Percentiles rank a stretch among this genome's conserved stretches.
Conservation (phyloP, 2,329 filamentous ascomycete genomes). For the Mariannaea sp. region DNA sequence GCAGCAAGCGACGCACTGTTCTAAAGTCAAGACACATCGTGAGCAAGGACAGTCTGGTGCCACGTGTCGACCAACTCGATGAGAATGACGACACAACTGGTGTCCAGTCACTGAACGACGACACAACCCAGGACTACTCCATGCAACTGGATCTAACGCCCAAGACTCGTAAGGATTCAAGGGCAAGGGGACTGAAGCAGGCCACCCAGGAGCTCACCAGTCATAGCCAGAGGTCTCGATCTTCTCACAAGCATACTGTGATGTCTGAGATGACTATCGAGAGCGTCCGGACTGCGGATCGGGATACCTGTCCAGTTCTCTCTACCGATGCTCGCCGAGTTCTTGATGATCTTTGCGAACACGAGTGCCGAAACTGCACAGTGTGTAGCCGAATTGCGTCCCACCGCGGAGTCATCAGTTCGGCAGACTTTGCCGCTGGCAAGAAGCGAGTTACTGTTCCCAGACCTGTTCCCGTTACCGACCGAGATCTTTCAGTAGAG, state of each 20-base stretch:
- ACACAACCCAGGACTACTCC: constrained; percentile 41
- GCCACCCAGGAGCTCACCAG: constrained; percentile 28
- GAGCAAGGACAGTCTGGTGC: constrained; percentile 29
- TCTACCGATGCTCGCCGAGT: constrained; percentile 58
- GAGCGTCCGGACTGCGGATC: constrained; percentile 34
- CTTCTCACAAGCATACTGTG: constrained; percentile 33
- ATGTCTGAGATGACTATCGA: constrained; percentile 33
- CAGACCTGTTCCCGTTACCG: constrained; percentile 69
- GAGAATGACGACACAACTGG: constrained; percentile 46
- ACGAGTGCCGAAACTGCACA: constrained; percentile 61
- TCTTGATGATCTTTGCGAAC: constrained; percentile 58
- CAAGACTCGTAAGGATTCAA: constrained; percentile 31
- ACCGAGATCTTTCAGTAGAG: constrained; percentile 56
- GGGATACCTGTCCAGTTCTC: constrained; percentile 50
- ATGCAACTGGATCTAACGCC: constrained; percentile 41
- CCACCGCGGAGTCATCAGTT: constrained; percentile 46
- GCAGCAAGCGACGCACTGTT: constrained; percentile 48
- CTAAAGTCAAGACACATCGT: constrained; percentile 31
- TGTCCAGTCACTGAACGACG: constrained; percentile 41
- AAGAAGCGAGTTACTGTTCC: constrained; percentile 66
- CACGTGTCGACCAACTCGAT: constrained; percentile 36
- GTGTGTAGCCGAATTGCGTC: constrained; percentile 60
- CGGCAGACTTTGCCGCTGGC: constrained; percentile 45
- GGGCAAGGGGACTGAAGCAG: constrained; percentile 26
- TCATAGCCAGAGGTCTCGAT: constrained; percentile 36